phyloP scores from a whole-genome alignment of 768 basidiomycete species.

The Favolaschia claudopus region DNA sequence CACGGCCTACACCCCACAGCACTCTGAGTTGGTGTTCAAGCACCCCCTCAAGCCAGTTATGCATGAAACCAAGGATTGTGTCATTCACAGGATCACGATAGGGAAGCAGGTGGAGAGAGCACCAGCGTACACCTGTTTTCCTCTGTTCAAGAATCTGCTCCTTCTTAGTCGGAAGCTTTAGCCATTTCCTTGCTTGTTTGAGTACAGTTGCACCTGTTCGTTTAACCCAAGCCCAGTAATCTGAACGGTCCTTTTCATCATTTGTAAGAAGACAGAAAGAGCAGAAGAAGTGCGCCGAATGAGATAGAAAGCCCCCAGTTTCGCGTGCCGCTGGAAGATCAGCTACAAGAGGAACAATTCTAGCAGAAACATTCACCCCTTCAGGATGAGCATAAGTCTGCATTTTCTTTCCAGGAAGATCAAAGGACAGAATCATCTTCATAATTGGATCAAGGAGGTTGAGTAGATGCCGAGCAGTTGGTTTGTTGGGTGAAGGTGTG shows the following conservation, averaged over 20 bases:
- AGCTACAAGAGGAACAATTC: conserved; percentile 26
- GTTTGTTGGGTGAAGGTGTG: conserved; percentile 37
- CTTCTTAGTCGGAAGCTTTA: conserved; percentile 12
- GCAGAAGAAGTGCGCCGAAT: conserved; percentile 26
- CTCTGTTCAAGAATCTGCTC: background rate
- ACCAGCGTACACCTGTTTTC: conserved; percentile 25
- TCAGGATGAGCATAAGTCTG: conserved; percentile 22
- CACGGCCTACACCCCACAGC: conserved; percentile 25
- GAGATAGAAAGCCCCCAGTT: conserved; percentile 23
- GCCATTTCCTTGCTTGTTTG: conserved; percentile 21
- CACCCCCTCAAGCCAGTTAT: conserved; percentile 23
- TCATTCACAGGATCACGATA: conserved; percentile 28
- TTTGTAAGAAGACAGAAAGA: conserved; percentile 22
- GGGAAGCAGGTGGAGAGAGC: conserved; percentile 22
- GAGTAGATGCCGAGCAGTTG: conserved; percentile 15
- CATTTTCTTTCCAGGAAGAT: conserved; percentile 7
- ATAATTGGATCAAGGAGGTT: conserved; percentile 19
- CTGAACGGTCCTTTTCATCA: conserved; percentile 19
- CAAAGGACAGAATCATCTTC: conserved; percentile 10
- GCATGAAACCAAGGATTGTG: conserved; percentile 27
- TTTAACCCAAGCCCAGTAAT: conserved; percentile 21
- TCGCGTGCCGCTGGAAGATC: conserved; percentile 27
- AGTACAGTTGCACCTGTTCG: conserved; percentile 14
- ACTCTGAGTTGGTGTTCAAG: conserved; percentile 16
- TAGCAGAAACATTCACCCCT: conserved; percentile 18